phyloP scores from a whole-genome alignment of 1,284 basidiomycete species.

The Pseudozyma sp. region DNA sequence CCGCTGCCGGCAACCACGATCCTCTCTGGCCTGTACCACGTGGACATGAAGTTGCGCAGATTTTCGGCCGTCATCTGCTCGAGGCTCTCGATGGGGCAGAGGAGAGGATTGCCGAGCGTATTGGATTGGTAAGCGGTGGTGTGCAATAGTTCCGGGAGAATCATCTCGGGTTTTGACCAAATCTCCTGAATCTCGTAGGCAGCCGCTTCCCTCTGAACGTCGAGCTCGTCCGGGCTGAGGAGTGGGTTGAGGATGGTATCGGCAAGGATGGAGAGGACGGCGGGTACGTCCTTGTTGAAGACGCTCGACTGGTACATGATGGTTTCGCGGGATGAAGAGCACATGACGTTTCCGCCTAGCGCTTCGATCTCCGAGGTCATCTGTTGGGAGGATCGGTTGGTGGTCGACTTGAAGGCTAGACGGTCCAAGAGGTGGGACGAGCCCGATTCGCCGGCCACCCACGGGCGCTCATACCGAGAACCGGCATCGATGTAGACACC shows the following conservation, averaged over 20 bases:
- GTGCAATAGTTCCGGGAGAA: constrained; percentile 92
- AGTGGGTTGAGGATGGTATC: constrained; percentile 88
- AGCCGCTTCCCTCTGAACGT: constrained; percentile 85
- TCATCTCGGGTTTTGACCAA: constrained; percentile 88
- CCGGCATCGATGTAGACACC: constrained; percentile 95
- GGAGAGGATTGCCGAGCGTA: constrained; percentile 86
- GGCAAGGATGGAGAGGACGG: constrained; percentile 86
- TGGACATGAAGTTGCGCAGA: constrained; percentile 78
- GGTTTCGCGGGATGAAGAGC: constrained; percentile 89
- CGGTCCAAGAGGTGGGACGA: constrained; percentile 92
- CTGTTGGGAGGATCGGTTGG: constrained; percentile 73
- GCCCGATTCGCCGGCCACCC: constrained; percentile 75
- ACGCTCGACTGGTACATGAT: constrained; percentile 99
- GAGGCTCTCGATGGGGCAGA: constrained; percentile 88
- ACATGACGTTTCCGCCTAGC: constrained; percentile 91
- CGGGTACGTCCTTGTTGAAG: constrained; percentile 84
- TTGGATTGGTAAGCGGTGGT: constrained; percentile 82
- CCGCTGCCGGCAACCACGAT: constrained; percentile 95
- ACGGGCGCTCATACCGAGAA: constrained; percentile 85
- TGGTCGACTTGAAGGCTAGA: constrained; percentile 88
- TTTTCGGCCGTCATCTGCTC: constrained; percentile 77
- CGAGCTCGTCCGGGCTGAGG: constrained; percentile 83
- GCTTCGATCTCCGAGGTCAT: constrained; percentile 86
- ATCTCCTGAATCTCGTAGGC: constrained; percentile 94
- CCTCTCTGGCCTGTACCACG: constrained; percentile 91